Percentiles rank a stretch among this genome's conserved stretches.
These are phyloP conservation scores for Dryas octopetala DNA, from an alignment of 306 rosid genomes.

Conservation along the genomic window DNA sequence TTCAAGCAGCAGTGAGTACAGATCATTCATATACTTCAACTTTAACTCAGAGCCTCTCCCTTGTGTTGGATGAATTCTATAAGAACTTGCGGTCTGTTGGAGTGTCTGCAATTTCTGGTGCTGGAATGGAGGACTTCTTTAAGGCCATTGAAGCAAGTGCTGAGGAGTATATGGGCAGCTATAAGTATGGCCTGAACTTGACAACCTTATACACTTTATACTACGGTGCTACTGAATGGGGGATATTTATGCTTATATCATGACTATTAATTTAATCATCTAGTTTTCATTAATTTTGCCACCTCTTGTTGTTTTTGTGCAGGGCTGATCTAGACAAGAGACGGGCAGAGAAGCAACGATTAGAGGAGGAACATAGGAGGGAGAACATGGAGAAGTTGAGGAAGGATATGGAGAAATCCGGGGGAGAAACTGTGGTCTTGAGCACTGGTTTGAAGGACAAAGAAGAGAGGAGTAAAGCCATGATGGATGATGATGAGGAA, in stretches of 20 bases:
- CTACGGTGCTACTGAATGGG: conserved; percentile 1
- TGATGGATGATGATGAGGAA: conserved; percentile 51
- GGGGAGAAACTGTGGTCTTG: conserved; percentile 67
- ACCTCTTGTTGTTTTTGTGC: conserved; percentile 17
- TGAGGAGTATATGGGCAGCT: conserved; percentile 75
- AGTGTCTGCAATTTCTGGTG: conserved; percentile 77
- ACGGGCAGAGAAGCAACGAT: conserved; percentile 62
- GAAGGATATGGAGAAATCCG: conserved; percentile 66
- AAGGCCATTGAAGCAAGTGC: conserved; percentile 66
- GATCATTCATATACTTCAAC: conserved; percentile 59
- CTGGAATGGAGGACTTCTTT: conserved; percentile 75
- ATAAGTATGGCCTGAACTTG: conserved; percentile 46
- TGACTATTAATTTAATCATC: background rate
- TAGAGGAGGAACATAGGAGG: conserved; percentile 76
- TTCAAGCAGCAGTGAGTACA: conserved; percentile 63
- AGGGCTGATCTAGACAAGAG: conserved; percentile 89
- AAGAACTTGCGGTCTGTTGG: conserved; percentile 75
- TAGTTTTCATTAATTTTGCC: conserved; percentile 14
- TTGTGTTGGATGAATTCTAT: conserved; percentile 80
- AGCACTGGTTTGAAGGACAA: conserved; percentile 74
- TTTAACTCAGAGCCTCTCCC: conserved; percentile 70
- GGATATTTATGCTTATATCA: background rate
- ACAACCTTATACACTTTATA: background rate
- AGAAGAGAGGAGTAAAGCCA: conserved; percentile 31
- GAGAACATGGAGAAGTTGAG: conserved; percentile 70